Evolutionary conservation across 148 eudicot species (phyloP), one percentile per base, ranked within the genome.

Genomic region (Vaccinium vitisidaea): DNA sequence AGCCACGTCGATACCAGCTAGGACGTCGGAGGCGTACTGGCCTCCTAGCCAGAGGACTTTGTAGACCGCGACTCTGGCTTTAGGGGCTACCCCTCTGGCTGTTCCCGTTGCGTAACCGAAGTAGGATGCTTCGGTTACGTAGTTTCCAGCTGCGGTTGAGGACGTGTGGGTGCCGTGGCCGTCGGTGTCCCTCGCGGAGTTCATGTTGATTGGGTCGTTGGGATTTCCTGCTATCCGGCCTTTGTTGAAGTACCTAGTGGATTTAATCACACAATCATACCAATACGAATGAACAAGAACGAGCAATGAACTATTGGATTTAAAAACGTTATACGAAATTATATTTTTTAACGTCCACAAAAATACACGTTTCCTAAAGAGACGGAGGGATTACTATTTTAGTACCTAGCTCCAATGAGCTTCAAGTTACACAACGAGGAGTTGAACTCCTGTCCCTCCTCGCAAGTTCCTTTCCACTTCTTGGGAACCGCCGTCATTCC

Each of bases 401-500:
- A 67, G 27, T 67, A 67, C 73, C 73, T 82, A 0, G 88, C 97
- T 30, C 97, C 95, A 46, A 92, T 85, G 71, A 94, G 90, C 82
- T 94, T 94, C 1, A 52, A 77, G 43, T 92, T 94, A 81, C 97
- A 94, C 55, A 87, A 30, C 7, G 94, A 87, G 1, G 88, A 23
- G 43, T 87, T 90, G 56, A 92, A 94, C 19, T 81, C 83, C 56
- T 85, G 80, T 4, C 94, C 94, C 27, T 8, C 88, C 77, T 89
- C 79, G 52, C 96, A 93, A 7, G 69, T 61, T 73, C 96, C 96
- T 53, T 90, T 92, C 94, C 93, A 93, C 63, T 48, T 92, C 0
- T 89, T 23, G 11, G 92, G 88, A 43, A 84, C 50, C 14, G 84
- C 82, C 14, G 86, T 79, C 91, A 92, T 82, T 13, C 94, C 92